A percentile compares a stretch with the other conserved stretches of the same genome.
These are phyloP conservation scores for Lolium rigidum DNA, from an alignment of 176 grass and related monocot species.

Conservation along the genomic window DNA sequence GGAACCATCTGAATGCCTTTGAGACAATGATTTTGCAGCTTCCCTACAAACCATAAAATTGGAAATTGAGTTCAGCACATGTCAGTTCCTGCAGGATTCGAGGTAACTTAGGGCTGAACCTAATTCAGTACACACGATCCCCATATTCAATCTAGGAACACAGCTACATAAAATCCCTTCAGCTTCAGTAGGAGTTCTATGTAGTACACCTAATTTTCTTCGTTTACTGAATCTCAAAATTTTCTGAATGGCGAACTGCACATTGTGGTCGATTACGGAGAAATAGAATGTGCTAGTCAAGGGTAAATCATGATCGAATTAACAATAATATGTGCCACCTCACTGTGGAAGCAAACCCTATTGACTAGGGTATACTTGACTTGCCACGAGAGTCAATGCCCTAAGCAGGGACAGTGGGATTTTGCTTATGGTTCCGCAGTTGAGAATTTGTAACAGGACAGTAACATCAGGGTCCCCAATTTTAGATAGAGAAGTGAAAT, in stretches of 20 bases:
- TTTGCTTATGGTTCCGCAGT: not conserved
- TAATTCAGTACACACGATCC: not conserved
- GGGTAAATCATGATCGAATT: conserved; percentile 21
- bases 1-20: conserved; percentile 92
- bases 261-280: not conserved
- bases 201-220: not conserved
- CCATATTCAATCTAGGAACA: conserved; percentile 20
- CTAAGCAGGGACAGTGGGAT: not conserved
- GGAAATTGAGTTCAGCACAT: not conserved
- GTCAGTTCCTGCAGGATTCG: not conserved
- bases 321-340: not conserved
- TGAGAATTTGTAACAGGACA: not conserved
- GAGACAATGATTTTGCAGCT: conserved; percentile 71
- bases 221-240: not conserved
- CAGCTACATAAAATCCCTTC: not conserved
- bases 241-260: not conserved
- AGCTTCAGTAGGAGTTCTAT: not conserved
- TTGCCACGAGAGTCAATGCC: conserved; percentile 16
- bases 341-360: not conserved
- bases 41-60: conserved; percentile 54
- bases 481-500: conserved; percentile 1
- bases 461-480: not conserved
- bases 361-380: not conserved
- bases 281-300: not conserved
- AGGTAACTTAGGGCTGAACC: not conserved